phyloP scores from a whole-genome alignment of 371 early-diverging fungal genomes.

The Mucor saturninus region DNA sequence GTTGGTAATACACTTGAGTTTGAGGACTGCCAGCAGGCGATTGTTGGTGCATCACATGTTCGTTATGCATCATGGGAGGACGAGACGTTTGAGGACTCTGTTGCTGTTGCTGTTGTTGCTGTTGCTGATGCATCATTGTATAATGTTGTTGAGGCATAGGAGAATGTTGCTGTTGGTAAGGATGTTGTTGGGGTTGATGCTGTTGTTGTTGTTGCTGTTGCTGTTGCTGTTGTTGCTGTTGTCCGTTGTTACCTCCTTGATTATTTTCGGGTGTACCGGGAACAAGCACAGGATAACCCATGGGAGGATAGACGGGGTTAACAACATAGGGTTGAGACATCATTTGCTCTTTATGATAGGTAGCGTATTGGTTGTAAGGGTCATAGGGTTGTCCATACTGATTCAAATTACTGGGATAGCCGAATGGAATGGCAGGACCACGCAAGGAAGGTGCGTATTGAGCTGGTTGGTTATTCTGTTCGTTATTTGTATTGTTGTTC shows the following conservation, averaged over 20 bases:
- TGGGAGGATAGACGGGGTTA: conserved; percentile 46
- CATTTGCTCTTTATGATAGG: conserved; percentile 44
- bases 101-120: conserved; percentile 29
- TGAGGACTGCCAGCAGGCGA: conserved; percentile 31
- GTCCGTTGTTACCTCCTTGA: not conserved
- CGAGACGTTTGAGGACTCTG: conserved; percentile 9
- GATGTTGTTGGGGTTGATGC: conserved; percentile 21
- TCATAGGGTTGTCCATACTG: conserved; percentile 56
- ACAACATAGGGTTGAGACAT: conserved; percentile 49
- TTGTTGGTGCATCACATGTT: conserved; percentile 30
- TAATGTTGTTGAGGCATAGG: conserved; percentile 26
- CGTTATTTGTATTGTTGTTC: conserved; percentile 6
- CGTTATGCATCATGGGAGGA: conserved; percentile 31
- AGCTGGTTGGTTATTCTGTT: conserved; percentile 22
- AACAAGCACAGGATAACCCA: conserved; percentile 48
- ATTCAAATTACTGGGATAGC: conserved; percentile 49
- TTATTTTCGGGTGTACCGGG: conserved; percentile 30
- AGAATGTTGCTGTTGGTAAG: conserved; percentile 26
- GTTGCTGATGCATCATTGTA: conserved; percentile 14
- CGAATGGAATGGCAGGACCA: conserved; percentile 38
- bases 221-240: conserved; percentile 21
- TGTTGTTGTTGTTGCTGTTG: conserved; percentile 15
- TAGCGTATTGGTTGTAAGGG: conserved; percentile 40
- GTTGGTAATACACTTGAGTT: conserved; percentile 31
- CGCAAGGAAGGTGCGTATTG: conserved; percentile 29